Percentiles rank a stretch among this genome's conserved stretches.
Evolutionary conservation across 2,329 filamentous ascomycete species (phyloP).

Genomic region (Pyrenophora graminea): DNA sequence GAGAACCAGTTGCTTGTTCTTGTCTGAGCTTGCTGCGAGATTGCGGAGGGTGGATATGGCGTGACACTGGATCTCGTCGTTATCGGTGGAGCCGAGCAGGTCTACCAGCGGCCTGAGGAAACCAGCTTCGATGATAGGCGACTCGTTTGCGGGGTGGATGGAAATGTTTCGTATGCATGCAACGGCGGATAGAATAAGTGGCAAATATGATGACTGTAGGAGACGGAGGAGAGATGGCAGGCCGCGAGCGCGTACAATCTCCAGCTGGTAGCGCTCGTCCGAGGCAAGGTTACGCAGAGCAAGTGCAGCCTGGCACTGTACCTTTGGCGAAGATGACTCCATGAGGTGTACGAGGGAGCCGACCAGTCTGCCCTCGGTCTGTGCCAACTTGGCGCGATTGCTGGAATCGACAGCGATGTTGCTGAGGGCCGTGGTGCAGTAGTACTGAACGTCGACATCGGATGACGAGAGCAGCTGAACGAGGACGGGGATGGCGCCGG

Average conservation of each 20-base stretch:
- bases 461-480: slow-evolving; percentile 90
- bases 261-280: slow-evolving; percentile 97
- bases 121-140: slow-evolving; percentile 95
- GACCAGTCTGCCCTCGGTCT: slow-evolving; percentile 87
- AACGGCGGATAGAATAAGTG: slow-evolving; percentile 92
- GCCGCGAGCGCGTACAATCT: slow-evolving; percentile 89
- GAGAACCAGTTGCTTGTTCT: slow-evolving; percentile 96
- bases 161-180: slow-evolving; percentile 99
- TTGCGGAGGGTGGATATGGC: slow-evolving; percentile 97
- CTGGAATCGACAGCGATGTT: slow-evolving; percentile 95
- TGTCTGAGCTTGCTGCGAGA: slow-evolving; percentile 91
- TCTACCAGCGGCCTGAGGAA: slow-evolving; percentile 94
- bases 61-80: slow-evolving; percentile 98
- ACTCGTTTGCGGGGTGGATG: slow-evolving; percentile 96
- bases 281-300: slow-evolving; percentile 94
- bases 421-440: slow-evolving; percentile 96
- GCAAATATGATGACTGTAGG: slow-evolving; percentile 92
- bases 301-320: slow-evolving; percentile 94
- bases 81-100: slow-evolving; percentile 90
- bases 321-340: slow-evolving; percentile 91
- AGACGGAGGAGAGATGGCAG: slow-evolving; percentile 84
- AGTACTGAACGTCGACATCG: slow-evolving; percentile 98
- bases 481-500: slow-evolving; percentile 95
- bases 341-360: slow-evolving; percentile 94
- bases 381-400: slow-evolving; percentile 87